These are phyloP conservation scores for Irpex rosettiformis DNA, from an alignment of 1,284 basidiomycete genomes.

Conservation along the genomic window DNA sequence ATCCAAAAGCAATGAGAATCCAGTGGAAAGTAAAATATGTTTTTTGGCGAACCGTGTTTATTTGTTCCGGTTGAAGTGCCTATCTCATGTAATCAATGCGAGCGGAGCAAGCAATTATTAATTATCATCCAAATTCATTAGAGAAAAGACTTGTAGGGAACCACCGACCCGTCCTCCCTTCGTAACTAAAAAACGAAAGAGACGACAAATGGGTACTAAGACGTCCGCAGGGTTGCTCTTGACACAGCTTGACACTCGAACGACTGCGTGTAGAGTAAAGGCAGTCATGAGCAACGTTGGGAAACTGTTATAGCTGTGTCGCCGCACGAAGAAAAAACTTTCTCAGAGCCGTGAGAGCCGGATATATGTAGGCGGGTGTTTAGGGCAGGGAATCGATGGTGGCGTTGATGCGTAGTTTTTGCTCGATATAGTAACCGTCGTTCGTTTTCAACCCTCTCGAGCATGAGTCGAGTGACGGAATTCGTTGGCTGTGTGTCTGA, in stretches of 20 bases:
- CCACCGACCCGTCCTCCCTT: slow-evolving; percentile 74
- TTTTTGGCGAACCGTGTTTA: too few relatives aligned
- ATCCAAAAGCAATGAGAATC: too few relatives aligned
- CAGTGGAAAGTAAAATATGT: too few relatives aligned
- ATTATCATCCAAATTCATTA: too few relatives aligned
- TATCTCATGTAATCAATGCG: too few relatives aligned
- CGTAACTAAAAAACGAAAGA: slow-evolving; percentile 22
- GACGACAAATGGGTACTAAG: slow-evolving; percentile 67
- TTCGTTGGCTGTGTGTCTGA: too few relatives aligned
- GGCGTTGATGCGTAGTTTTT: not conserved
- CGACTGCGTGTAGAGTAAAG: slow-evolving; percentile 49
- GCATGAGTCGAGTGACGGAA: not conserved
- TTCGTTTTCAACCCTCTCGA: too few relatives aligned
- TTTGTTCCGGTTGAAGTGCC: too few relatives aligned
- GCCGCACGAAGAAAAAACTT: slow-evolving; percentile 60
- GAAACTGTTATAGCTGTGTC: slow-evolving; percentile 63
- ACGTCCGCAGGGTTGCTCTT: slow-evolving; percentile 62
- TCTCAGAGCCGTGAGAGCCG: slow-evolving; percentile 6
- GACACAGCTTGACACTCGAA: slow-evolving; percentile 86
- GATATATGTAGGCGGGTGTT: slow-evolving; percentile 12
- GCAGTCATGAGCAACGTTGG: slow-evolving; percentile 85
- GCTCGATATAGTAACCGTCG: not conserved
- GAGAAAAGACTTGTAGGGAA: slow-evolving; percentile 50
- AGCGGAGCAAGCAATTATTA: too few relatives aligned
- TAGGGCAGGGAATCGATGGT: slow-evolving; percentile 19